Base-by-base conservation (phyloP, 2,329 filamentous ascomycete species). In the Davidsoniella virescens region DNA sequence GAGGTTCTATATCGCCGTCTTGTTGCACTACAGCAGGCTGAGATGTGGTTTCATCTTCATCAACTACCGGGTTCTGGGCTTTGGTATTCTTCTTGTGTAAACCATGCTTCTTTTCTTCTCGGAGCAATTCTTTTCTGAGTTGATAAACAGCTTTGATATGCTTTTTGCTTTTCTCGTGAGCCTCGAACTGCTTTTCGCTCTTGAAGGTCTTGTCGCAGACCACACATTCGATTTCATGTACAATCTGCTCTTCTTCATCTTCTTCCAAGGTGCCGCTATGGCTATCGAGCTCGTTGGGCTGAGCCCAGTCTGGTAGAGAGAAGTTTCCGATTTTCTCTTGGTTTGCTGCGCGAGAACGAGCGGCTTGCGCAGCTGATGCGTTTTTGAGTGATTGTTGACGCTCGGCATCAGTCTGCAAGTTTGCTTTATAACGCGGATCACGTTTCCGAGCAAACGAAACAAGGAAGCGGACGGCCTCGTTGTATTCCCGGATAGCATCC, bases 151-250 rank as follows among this genome's bases (percentile, higher is more conserved):
- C 82, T 62, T 94, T 96, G 54, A 81, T 65, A 59, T 98, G 92
- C 65, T 96, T 98, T 64, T 94, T 98, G 70, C 90, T 96, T 67
- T 83, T 87, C 66, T 95, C 88, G 59, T 98, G 92, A 2, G 84
- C 82, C 59, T 93, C 80, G 54, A 84, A 87, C 60, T 96, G 90
- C 56, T 87, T 87, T 61, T 94, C 84, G 59, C 88, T 96, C 65
- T 95, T 77, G 66, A 96, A 98, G 0, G 67, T 73, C 56, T 84
- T 86, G 56, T 78, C 75, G 64, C 92, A 96, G 4, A 79, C 75
- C 2, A 82, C 75, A 61, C 92, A 96, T 58, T 80, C 80, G 49
- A 85, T 75, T 26, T 78, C 67, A 56, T 82, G 73, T 3, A 73
- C 62, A 20, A 54, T 75, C 73, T 2, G 69, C 70, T 49, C 52